Base-by-base conservation (phyloP, 106 monocot genomes). In the Dendrobium catenatum region DNA sequence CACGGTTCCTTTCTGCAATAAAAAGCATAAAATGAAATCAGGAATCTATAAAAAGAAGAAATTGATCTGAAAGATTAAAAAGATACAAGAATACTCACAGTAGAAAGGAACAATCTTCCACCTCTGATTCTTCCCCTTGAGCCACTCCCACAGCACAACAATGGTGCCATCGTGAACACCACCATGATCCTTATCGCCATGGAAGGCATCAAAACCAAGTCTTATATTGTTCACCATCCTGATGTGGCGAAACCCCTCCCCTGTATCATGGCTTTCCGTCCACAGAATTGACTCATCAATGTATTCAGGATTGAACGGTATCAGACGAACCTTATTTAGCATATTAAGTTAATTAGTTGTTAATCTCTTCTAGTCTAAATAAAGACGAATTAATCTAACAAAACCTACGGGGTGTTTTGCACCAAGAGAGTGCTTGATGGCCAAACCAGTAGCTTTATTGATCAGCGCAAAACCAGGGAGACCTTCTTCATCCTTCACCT, bases 401-500 rank as follows among this genome's bases (percentile, higher is more conserved):
- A 13, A 51, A 15, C 72, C 82, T 84, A 94, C 91, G 5, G 91
- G 89, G 22, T 94, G 88, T 54, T 75, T 74, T 49, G 86, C 75
- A 11, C 91, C 89, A 33, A 91, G 79, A 1, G 94, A 94, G 79
- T 94, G 94, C 84, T 94, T 89, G 51, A 94, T 78, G 51, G 94
- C 91, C 49, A 85, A 55, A 4, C 94, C 94, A 41, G 94, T 94
- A 31, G 72, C 89, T 47, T 87, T 87, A 78, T 93, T 91, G 55
- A 93, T 79, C 29, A 95, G 93, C 42, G 93, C 88, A 78, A 95
- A 95, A 48, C 78, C 84, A 0, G 95, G 91, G 55, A 79, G 54
- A 0, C 91, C 91, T 79, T 89, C 93, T 49, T 91, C 89, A 75
- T 95, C 95, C 89, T 95, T 95, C 73, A 95, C 89, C 81, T 48